Conservation (phyloP, 305 asterid genomes). For the Solanum hybrid region DNA sequence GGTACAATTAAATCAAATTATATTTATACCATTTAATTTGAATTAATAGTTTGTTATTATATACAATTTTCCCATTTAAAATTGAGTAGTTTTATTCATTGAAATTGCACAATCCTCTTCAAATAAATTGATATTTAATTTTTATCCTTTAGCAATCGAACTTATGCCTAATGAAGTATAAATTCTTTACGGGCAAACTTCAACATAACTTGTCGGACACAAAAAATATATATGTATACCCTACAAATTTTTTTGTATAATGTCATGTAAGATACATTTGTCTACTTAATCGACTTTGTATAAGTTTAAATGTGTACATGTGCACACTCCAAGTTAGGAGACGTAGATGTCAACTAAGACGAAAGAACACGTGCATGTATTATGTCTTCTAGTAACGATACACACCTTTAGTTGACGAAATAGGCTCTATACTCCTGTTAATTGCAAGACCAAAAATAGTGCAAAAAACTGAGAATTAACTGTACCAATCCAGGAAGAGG, state of each 20-base stretch:
- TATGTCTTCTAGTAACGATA: background rate
- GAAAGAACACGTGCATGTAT: no score
- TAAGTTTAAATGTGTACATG: background rate
- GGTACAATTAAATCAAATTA: no score
- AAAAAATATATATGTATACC: background rate
- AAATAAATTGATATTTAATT: background rate
- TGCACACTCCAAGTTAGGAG: background rate
- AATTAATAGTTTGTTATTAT: no score
- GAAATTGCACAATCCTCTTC: background rate
- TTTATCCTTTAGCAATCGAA: background rate
- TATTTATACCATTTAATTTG: no score
- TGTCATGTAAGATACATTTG: background rate
- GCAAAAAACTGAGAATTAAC: conserved; percentile 32
- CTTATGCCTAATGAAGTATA: background rate
- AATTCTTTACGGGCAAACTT: background rate
- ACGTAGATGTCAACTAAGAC: background rate
- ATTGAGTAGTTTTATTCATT: background rate
- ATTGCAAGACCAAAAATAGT: background rate
- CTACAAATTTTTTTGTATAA: background rate
- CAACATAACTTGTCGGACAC: background rate
- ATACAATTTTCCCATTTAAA: no score
- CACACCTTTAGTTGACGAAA: background rate
- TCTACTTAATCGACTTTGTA: background rate
- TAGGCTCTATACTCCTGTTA: background rate
- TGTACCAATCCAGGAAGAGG: conserved; percentile 82